Percentiles rank a stretch among this genome's conserved stretches.
Conservation (phyloP, 2,329 filamentous ascomycete genomes). For the Dactylonectria macrodidyma region DNA sequence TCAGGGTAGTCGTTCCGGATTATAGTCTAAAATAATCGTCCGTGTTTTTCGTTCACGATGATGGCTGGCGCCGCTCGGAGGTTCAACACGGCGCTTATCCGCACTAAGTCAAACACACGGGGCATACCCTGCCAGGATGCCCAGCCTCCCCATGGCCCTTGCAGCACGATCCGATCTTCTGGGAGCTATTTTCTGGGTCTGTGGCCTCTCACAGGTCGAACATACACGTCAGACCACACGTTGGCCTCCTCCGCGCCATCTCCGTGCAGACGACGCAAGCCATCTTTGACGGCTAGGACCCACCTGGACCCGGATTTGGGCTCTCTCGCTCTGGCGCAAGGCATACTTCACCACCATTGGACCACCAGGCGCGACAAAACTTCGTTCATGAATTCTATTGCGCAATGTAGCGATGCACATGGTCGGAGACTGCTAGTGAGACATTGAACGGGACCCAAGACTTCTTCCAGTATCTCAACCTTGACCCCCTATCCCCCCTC, state of each 20-base stretch:
- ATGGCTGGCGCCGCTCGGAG: constrained; percentile 31
- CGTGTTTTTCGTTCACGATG: background rate
- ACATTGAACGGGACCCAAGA: constrained; percentile 41
- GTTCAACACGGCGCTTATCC: constrained; percentile 45
- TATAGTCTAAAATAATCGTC: background rate
- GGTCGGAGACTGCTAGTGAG: constrained; percentile 44
- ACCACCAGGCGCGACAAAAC: constrained; percentile 43
- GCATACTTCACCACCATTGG: constrained; percentile 48
- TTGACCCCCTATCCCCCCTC: constrained; percentile 36
- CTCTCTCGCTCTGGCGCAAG: constrained; percentile 38
- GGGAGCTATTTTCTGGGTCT: constrained; percentile 37
- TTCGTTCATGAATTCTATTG: constrained; percentile 47
- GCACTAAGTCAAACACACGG: constrained; percentile 26
- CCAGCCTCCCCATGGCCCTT: constrained; percentile 38
- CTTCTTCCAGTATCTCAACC: constrained; percentile 34
- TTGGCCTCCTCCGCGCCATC: constrained; percentile 31
- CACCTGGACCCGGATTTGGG: constrained; percentile 33
- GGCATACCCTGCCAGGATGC: constrained; percentile 11
- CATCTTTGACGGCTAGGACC: constrained; percentile 37
- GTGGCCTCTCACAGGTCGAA: constrained; percentile 29
- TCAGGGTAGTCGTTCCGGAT: background rate
- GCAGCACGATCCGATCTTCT: constrained; percentile 46
- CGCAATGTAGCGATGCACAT: constrained; percentile 31
- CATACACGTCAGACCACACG: constrained; percentile 21
- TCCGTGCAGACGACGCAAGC: constrained; percentile 40